Evolutionary conservation across 352 stramenopile genomes (phyloP).

Genomic region (Phytophthora pseudosyringae): DNA sequence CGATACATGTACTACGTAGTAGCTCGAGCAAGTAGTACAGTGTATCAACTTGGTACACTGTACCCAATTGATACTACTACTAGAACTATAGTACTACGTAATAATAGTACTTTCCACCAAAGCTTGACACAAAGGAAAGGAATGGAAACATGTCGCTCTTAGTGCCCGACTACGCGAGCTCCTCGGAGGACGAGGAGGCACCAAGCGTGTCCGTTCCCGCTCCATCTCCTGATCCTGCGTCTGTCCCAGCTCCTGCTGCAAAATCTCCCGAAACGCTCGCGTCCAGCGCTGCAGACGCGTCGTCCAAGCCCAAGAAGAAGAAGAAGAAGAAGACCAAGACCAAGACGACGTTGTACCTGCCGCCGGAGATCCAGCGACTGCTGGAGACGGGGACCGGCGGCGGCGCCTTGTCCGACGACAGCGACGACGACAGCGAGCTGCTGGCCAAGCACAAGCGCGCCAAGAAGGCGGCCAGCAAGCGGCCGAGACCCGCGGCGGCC

Average conservation of each 20-base stretch:
- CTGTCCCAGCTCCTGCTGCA: background rate
- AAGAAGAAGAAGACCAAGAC: conserved; percentile 44
- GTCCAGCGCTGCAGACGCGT: background rate
- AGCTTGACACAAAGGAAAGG: background rate
- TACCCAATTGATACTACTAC: too few species aligned
- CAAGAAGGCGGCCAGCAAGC: conserved; percentile 48
- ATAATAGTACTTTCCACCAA: too few species aligned
- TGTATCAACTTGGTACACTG: too few species aligned
- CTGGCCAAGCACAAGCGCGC: conserved; percentile 59
- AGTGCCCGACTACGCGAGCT: conserved; percentile 65
- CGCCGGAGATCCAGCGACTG: conserved; percentile 62
- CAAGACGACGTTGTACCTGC: conserved; percentile 61
- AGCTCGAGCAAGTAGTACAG: too few species aligned
- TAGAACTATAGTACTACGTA: too few species aligned
- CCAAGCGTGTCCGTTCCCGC: background rate
- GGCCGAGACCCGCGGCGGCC: conserved; percentile 14
- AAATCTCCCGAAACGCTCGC: background rate
- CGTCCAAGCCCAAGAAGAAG: conserved; percentile 33
- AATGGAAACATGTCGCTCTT: conserved; percentile 49
- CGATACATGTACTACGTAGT: too few species aligned
- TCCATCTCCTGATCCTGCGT: background rate
- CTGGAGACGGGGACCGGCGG: conserved; percentile 44
- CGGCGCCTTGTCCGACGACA: conserved; percentile 35
- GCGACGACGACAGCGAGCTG: conserved; percentile 50
- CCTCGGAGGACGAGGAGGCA: conserved; percentile 51